Evolutionary conservation across 176 grass and related monocot species (phyloP).

Genomic region (Hordeum marinum): DNA sequence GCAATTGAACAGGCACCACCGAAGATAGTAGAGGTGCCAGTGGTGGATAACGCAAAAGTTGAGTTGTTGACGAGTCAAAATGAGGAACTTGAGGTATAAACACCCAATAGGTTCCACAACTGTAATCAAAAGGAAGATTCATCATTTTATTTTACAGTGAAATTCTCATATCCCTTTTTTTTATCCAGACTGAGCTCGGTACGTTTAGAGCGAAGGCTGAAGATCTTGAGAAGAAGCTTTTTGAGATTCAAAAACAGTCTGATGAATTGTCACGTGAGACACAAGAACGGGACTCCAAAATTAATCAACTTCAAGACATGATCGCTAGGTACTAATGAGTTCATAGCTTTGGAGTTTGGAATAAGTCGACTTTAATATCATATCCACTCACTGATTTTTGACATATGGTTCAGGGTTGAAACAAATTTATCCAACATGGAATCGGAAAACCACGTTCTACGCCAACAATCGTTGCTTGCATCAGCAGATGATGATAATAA

Average conservation of each 20-base stretch:
- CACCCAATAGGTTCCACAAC: neutral
- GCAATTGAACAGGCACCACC: conserved; percentile 83
- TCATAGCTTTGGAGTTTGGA: neutral
- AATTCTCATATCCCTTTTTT: conserved; percentile 5
- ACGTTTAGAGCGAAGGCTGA: conserved; percentile 71
- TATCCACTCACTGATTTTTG: conserved; percentile 6
- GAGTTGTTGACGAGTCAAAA: conserved; percentile 58
- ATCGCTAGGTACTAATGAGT: conserved; percentile 64
- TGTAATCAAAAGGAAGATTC: conserved; percentile 14
- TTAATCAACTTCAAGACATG: conserved; percentile 63
- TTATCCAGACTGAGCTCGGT: conserved; percentile 55
- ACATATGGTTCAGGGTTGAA: conserved; percentile 59
- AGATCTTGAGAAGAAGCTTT: conserved; percentile 68
- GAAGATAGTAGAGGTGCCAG: conserved; percentile 74
- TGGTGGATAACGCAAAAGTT: conserved; percentile 68
- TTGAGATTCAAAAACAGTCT: conserved; percentile 46
- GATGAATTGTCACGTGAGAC: conserved; percentile 51
- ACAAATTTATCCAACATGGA: conserved; percentile 66
- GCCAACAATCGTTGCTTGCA: conserved; percentile 64
- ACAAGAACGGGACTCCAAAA: conserved; percentile 55
- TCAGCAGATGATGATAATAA: conserved; percentile 75
- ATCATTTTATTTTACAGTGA: neutral
- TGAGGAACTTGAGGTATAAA: conserved; percentile 65
- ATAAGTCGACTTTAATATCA: neutral
- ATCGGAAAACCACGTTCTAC: conserved; percentile 79